phyloP scores from a whole-genome alignment of 1,284 basidiomycete genomes.

The Heimioporus retisporus region DNA sequence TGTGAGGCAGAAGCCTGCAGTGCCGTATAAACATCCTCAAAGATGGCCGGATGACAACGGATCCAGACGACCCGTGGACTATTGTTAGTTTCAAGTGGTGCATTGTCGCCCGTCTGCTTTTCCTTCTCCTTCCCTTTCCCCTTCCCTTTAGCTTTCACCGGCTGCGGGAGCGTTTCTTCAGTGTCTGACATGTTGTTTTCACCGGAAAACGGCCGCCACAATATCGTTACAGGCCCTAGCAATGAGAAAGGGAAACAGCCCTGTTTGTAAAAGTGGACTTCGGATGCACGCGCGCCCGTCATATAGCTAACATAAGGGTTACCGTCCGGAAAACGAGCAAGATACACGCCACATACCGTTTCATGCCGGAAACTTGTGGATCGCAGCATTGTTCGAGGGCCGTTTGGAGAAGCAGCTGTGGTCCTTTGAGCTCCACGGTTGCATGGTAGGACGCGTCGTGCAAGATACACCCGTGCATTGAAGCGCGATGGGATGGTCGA shows the following conservation, averaged over 20 bases:
- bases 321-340: neutral
- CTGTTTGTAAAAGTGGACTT: constrained; percentile 72
- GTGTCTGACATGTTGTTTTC: constrained; percentile 3
- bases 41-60: constrained; percentile 81
- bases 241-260: constrained; percentile 75
- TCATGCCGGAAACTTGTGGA: constrained; percentile 66
- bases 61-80: constrained; percentile 73
- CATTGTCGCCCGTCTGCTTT: constrained; percentile 29
- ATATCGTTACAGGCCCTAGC: constrained; percentile 75
- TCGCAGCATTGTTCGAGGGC: constrained; percentile 73
- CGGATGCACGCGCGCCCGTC: constrained; percentile 65
- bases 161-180: neutral
- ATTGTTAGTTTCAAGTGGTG: constrained; percentile 10
- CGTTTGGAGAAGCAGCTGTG: constrained; percentile 60
- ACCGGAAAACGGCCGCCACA: constrained; percentile 69
- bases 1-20: constrained; percentile 63
- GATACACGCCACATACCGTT: constrained; percentile 55
- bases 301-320: constrained; percentile 54
- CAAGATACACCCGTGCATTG: constrained; percentile 83
- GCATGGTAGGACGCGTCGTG: constrained; percentile 91
- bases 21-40: constrained; percentile 62
- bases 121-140: constrained; percentile 28
- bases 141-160: constrained; percentile 17
- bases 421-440: constrained; percentile 78
- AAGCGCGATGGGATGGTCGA: constrained; percentile 89